Evolutionary conservation across 2,329 filamentous ascomycete genomes (phyloP), one percentile per base, ranked within the genome.

Genomic region (Paramyrothecium roridum): DNA sequence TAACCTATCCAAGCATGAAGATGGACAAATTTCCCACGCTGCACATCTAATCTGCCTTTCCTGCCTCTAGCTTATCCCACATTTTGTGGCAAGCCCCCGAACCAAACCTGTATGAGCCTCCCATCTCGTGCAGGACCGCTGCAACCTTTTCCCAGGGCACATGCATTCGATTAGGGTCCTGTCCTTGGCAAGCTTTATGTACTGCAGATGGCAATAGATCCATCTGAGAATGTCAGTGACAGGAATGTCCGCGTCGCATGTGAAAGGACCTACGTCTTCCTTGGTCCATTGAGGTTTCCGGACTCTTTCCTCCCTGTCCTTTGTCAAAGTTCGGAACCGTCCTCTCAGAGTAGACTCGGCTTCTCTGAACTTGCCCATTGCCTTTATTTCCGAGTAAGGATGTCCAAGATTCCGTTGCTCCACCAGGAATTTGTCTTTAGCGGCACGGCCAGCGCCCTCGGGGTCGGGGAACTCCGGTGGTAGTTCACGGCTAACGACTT

Each of bases 271-370:
- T 70, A 90, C 88, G 72, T 92, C 88, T 2, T 74, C 70, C 0
- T 76, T 72, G 1, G 69, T 76, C 88, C 88, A 92, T 55, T 79
- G 70, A 0, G 89, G 88, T 68, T 83, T 85, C 8, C 89, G 77
- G 3, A 89, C 81, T 7, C 89, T 76, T 55, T 83, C 77, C 34
- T 80, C 76, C 61, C 83, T 83, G 13, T 73, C 70, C 72, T 90
- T 90, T 8, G 83, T 89, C 62, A 91, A 68, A 2, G 80, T 83
- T 4, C 89, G 77, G 61, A 82, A 85, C 0, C 88, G 80, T 0
- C 89, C 89, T 16, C 89, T 80, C 40, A 93, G 76, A 1, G 89
- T 92, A 12, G 87, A 89, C 70, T 90, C 88, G 2, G 87, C 85
- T 62, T 89, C 86, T 1, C 67, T 70, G 59, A 87, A 87, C 1